Evolutionary conservation across 192 early-diverging fungal species (phyloP), one percentile per base, ranked within the genome.

Genomic region (Umbelopsis sp.): DNA sequence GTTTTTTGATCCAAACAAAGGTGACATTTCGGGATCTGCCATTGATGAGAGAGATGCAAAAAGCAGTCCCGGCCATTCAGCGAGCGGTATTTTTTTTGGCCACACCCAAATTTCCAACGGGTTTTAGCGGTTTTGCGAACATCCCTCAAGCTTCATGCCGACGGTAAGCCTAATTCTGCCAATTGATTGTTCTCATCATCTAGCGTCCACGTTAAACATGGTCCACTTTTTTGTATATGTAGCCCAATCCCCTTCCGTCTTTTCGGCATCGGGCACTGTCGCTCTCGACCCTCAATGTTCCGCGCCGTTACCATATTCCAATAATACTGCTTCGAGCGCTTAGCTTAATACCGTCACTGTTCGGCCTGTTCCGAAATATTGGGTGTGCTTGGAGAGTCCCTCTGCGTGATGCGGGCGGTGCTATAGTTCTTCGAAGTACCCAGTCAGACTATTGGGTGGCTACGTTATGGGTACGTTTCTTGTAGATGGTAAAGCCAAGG

Each of bases 401-500:
- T 46, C 18, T 25, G 6, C 66, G 66, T 51, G 77, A 81, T 73
- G 55, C 52, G 10, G 75, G 74, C 44, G 69, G 67, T 49, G 15
- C 77, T 20, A 69, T 81, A 18, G 64, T 72, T 13, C 49, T 76
- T 9, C 78, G 72, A 51, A 81, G 82, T 46, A 81, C 79, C 4
- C 47, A 76, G 16, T 64, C 81, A 22, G 75, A 81, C 18, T 81
- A 79, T 58, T 73, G 58, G 49, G 66, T 84, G 6, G 79, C 79
- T 35, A 37, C 70, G 33, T 55, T 81, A 66, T 84, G 82, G 82
- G 82, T 81, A 67, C 33, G 41, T 10, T 49, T 1, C 4, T 71
- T 27, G 3, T 21, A 10, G 9, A 3, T 1, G 41, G 41, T 12
- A 30, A 30, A 30, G 27, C 27, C 27, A 30, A 0, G 21, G n/a